Evolutionary conservation across 768 basidiomycete genomes (phyloP).

Genomic region (Phanerochaete sordida): DNA sequence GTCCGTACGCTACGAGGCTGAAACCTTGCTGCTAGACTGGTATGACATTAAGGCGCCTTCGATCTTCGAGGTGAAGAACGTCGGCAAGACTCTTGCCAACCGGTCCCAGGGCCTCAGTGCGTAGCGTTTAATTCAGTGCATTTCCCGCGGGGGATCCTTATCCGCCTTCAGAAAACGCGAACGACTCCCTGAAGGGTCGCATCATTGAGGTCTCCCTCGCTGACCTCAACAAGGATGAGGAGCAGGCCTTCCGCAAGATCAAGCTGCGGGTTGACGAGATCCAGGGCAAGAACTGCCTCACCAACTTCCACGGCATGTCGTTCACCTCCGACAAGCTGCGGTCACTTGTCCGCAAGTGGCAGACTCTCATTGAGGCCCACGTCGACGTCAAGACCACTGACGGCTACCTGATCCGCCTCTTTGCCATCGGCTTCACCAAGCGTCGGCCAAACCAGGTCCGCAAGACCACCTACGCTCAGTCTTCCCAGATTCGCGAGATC

Average conservation of each 20-base stretch:
- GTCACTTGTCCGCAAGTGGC: slow-evolving; percentile 99
- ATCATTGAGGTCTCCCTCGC: slow-evolving; percentile 94
- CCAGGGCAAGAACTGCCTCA: slow-evolving; percentile 98
- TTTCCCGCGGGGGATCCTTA: neutral
- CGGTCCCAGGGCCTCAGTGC: slow-evolving; percentile 95
- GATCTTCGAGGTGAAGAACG: slow-evolving; percentile 93
- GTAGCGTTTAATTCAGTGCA: slow-evolving; percentile 31
- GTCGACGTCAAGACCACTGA: slow-evolving; percentile 99
- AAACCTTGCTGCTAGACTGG: slow-evolving; percentile 66
- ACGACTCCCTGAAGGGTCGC: slow-evolving; percentile 96
- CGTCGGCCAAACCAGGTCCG: slow-evolving; percentile 93
- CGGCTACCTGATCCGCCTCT: slow-evolving; percentile 98
- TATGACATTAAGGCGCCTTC: slow-evolving; percentile 99
- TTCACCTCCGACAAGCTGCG: slow-evolving; percentile 99
- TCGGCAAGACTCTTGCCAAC: slow-evolving; percentile 99
- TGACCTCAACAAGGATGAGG: slow-evolving; percentile 99
- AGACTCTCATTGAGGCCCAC: slow-evolving; percentile 97
- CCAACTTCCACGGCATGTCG: slow-evolving; percentile 99
- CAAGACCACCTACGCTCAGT: slow-evolving; percentile 98
- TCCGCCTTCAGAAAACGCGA: slow-evolving; percentile 80
- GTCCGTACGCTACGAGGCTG: neutral
- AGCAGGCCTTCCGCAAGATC: slow-evolving; percentile 99
- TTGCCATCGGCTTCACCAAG: slow-evolving; percentile 99
- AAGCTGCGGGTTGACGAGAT: slow-evolving; percentile 96
- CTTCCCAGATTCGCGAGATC: slow-evolving; percentile 94